Evolutionary conservation across 306 rosid genomes (phyloP), one percentile per base, ranked within the genome.

Genomic region (Casuarina cunninghamiana): DNA sequence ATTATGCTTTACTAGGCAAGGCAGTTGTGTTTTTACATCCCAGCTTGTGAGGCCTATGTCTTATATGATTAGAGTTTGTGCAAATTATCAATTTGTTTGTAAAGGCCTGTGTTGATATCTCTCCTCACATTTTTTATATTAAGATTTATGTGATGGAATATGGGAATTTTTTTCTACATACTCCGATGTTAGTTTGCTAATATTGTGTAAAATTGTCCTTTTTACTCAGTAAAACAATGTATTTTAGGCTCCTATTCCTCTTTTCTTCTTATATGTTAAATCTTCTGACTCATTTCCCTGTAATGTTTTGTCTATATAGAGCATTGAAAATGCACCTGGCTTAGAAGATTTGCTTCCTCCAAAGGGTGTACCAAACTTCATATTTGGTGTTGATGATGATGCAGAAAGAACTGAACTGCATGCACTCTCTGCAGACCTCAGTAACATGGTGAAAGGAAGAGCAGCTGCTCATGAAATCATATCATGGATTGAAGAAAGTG

Each of bases 281-380:
- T 21, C 72, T 75, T 42, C 38, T 43, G 72, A 69, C 63, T 10
- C 32, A 45, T 79, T 74, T 80, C 6, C 73, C 73, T 67, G 69
- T 83, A 45, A 54, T 74, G 49, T 84, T 84, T 74, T 79, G 17
- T 60, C 43, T 68, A 60, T 74, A 53, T 69, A 96, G 99, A 93
- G 99, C 81, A 70, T 96, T 75, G 99, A 96, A 82, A 93, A 87
- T 79, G 98, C 97, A 62, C 97, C 99, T 89, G 98, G 99, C 79
- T 87, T 96, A 85, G 99, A 91, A 83, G 96, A 87, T 76, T 81
- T 96, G 84, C 97, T 96, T 80, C 98, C 99, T 73, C 97, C 97
- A 4, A 96, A 91, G 86, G 93, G 96, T 74, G 97, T 90, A 58
- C 89, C 97, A 0, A 91, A 85, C 82, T 91, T 93, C 80, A 88